Evolutionary conservation across 192 early-diverging fungal species (phyloP).

Genomic region (Radiomyces spectabilis): DNA sequence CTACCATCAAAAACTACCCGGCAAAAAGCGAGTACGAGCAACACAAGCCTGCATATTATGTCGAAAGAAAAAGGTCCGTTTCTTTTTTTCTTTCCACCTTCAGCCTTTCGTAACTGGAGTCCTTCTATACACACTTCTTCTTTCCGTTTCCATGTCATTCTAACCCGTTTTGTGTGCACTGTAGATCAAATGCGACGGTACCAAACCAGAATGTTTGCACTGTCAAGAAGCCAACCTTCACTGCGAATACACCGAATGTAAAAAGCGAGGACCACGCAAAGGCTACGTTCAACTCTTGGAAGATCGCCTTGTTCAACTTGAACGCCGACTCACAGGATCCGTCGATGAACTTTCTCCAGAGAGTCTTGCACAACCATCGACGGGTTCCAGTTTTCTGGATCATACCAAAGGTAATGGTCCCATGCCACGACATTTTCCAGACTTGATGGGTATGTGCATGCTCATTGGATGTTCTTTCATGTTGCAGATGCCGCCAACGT

Average conservation of each 20-base stretch:
- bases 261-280: conserved; percentile 20
- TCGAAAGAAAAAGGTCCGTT: conserved; percentile 21
- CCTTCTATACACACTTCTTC: background rate
- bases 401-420: no score
- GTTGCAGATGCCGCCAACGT: no score
- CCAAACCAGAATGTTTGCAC: conserved; percentile 18
- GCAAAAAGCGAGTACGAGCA: conserved; percentile 16
- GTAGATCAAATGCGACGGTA: conserved; percentile 25
- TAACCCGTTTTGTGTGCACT: no score
- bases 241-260: conserved; percentile 13
- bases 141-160: background rate
- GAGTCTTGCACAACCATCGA: no score
- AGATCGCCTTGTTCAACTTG: conserved; percentile 17
- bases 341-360: no score
- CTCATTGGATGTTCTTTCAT: no score
- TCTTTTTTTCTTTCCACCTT: background rate
- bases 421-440: no score
- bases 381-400: no score
- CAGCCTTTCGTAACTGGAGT: background rate
- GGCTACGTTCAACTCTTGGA: conserved; percentile 26
- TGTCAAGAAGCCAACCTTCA: conserved; percentile 7
- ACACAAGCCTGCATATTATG: conserved; percentile 25
- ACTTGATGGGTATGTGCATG: no score
- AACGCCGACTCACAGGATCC: background rate
- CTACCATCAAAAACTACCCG: background rate